A percentile compares a stretch with the other conserved stretches of the same genome.
Evolutionary conservation across 768 basidiomycete genomes (phyloP).

Genomic region (Calocybe gangraenosa): DNA sequence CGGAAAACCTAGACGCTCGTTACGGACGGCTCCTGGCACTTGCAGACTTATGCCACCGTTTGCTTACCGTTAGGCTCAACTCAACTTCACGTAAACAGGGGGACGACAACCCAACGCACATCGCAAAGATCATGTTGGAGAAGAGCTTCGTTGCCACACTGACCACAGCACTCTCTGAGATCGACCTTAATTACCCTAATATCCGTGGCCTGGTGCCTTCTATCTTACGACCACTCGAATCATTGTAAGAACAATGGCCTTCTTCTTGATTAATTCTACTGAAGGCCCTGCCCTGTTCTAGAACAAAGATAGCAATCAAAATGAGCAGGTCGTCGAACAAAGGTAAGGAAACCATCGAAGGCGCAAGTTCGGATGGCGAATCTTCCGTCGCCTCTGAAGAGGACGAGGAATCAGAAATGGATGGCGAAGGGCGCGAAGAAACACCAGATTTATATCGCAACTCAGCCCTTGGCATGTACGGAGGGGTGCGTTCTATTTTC

Average conservation of each 20-base stretch:
- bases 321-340: slow-evolving; percentile 78
- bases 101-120: slow-evolving; percentile 81
- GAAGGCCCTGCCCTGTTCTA: slow-evolving; percentile 26
- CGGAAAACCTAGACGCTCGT: slow-evolving; percentile 62
- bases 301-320: slow-evolving; percentile 96
- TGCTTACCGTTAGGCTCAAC: slow-evolving; percentile 78
- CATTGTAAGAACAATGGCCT: slow-evolving; percentile 53
- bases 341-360: slow-evolving; percentile 52
- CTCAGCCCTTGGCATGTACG: slow-evolving; percentile 95
- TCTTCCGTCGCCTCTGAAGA: slow-evolving; percentile 50
- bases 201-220: slow-evolving; percentile 82
- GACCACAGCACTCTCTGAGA: slow-evolving; percentile 84
- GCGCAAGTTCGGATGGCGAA: slow-evolving; percentile 41
- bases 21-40: slow-evolving; percentile 89
- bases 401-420: slow-evolving; percentile 58
- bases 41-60: slow-evolving; percentile 81
- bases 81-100: slow-evolving; percentile 47
- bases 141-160: slow-evolving; percentile 91
- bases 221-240: slow-evolving; percentile 84
- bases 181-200: slow-evolving; percentile 94
- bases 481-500: slow-evolving; percentile 54
- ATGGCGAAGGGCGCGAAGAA: slow-evolving; percentile 60
- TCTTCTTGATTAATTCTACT: slow-evolving; percentile 13
- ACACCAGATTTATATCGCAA: slow-evolving; percentile 94
- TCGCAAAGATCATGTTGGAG: slow-evolving; percentile 98